Conservation (phyloP, 2,329 filamentous ascomycete species). For the Plectosphaerella sp. region DNA sequence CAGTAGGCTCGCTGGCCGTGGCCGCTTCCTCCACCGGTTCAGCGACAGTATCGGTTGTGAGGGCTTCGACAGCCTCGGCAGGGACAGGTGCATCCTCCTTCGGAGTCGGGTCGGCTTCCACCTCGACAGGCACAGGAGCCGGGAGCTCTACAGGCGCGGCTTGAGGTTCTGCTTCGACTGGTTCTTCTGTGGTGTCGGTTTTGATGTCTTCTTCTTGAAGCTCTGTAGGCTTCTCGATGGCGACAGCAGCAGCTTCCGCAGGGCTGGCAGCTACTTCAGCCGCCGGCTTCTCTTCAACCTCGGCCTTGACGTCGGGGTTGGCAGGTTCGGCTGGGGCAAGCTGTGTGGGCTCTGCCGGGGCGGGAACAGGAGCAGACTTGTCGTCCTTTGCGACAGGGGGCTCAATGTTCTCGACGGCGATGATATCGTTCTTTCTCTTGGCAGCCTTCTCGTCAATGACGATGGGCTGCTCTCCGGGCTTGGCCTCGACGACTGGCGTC, state of each 20-base stretch:
- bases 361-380: no score
- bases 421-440: not conserved
- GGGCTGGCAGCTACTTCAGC: conserved; percentile 14
- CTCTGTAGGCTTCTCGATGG: no score
- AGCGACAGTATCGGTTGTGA: not conserved
- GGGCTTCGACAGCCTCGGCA: not conserved
- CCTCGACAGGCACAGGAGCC: not conserved
- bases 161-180: not conserved
- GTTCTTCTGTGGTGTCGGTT: not conserved
- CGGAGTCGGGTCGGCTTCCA: not conserved
- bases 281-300: conserved; percentile 32
- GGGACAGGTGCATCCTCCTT: not conserved
- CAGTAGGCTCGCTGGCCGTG: no score
- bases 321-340: no score
- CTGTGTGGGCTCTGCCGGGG: no score
- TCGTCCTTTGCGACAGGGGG: no score
- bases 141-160: not conserved
- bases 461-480: not conserved
- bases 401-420: not conserved
- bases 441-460: not conserved
- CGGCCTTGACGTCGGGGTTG: conserved; percentile 19
- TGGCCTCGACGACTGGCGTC: not conserved
- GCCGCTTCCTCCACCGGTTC: no score
- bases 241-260: no score
- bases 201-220: no score